Evolutionary conservation across 169 alveolate species (phyloP).

Genomic region (Eimeria nieschulzi): DNA sequence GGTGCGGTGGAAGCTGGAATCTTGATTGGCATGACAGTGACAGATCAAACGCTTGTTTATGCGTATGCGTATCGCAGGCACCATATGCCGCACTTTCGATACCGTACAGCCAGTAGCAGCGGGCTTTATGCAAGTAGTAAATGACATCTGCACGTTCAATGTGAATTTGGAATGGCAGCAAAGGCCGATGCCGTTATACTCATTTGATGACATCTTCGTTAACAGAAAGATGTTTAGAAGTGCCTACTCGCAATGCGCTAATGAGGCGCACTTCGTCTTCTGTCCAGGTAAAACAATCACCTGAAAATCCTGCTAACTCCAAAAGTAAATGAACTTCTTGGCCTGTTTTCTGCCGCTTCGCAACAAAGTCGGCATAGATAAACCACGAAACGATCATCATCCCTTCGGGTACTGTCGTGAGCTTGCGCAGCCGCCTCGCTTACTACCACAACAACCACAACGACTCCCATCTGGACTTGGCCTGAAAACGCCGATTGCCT

Average conservation of each 20-base stretch:
- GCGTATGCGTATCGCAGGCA: constrained; percentile 9
- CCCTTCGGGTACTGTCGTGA: not conserved
- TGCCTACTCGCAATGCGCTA: constrained; percentile 44
- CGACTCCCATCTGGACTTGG: constrained; percentile 64
- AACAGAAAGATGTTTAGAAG: not conserved
- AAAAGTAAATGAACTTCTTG: no score
- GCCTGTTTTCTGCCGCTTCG: not conserved
- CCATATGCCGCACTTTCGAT: constrained; percentile 22
- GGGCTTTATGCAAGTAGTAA: constrained; percentile 54
- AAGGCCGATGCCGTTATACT: constrained; percentile 41
- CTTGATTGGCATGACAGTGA: no score
- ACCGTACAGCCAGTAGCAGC: constrained; percentile 54
- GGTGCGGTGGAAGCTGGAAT: no score
- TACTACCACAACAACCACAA: constrained; percentile 48
- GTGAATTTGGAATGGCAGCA: constrained; percentile 44
- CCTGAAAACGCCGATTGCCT: constrained; percentile 56
- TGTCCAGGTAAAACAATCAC: constrained; percentile 38
- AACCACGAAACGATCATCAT: not conserved
- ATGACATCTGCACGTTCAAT: constrained; percentile 25
- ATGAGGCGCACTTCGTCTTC: constrained; percentile 31
- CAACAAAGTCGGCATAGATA: not conserved
- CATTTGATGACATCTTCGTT: constrained; percentile 25
- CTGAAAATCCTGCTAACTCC: no score
- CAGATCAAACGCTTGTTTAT: no score
- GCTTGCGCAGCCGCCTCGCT: constrained; percentile 57